Percentiles rank a stretch among this genome's conserved stretches.
Evolutionary conservation across 768 basidiomycete species (phyloP).

Genomic region (Amanita pallidorosea): DNA sequence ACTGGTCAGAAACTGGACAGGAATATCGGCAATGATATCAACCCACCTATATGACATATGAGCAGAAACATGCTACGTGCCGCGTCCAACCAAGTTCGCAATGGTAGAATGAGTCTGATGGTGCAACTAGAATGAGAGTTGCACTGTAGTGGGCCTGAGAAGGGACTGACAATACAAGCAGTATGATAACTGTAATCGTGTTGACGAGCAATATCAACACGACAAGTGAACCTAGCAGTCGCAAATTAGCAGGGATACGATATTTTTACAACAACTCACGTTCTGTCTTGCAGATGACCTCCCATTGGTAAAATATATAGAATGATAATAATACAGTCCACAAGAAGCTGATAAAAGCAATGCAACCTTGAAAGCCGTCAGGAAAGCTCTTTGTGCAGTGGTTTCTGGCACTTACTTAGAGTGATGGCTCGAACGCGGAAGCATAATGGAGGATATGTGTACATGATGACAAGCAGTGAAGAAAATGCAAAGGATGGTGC

Average conservation of each 20-base stretch:
- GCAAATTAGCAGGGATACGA: not conserved
- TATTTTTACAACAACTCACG: slow-evolving; percentile 18
- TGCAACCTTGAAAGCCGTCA: slow-evolving; percentile 22
- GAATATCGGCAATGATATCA: not conserved
- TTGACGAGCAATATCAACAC: slow-evolving; percentile 31
- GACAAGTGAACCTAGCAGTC: slow-evolving; percentile 30
- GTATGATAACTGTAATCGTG: slow-evolving; percentile 24
- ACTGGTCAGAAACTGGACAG: not conserved
- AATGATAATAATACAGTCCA: slow-evolving; percentile 39
- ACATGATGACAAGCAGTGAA: not conserved
- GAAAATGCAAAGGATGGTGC: not conserved
- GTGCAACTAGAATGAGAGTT: not conserved
- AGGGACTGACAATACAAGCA: slow-evolving; percentile 30
- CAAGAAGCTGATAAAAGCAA: slow-evolving; percentile 31
- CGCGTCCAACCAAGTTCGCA: slow-evolving; percentile 43
- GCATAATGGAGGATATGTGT: not conserved
- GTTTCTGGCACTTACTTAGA: not conserved
- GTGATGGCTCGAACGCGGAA: not conserved
- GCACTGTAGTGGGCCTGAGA: slow-evolving; percentile 2
- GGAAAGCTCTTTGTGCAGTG: not conserved
- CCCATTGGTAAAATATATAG: slow-evolving; percentile 36
- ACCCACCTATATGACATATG: slow-evolving; percentile 34
- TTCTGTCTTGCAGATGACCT: slow-evolving; percentile 28
- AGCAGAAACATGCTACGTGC: slow-evolving; percentile 38
- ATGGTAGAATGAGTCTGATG: slow-evolving; percentile 33